phyloP scores from a whole-genome alignment of 1,284 basidiomycete genomes.

The Cutaneotrichosporon mucoides region DNA sequence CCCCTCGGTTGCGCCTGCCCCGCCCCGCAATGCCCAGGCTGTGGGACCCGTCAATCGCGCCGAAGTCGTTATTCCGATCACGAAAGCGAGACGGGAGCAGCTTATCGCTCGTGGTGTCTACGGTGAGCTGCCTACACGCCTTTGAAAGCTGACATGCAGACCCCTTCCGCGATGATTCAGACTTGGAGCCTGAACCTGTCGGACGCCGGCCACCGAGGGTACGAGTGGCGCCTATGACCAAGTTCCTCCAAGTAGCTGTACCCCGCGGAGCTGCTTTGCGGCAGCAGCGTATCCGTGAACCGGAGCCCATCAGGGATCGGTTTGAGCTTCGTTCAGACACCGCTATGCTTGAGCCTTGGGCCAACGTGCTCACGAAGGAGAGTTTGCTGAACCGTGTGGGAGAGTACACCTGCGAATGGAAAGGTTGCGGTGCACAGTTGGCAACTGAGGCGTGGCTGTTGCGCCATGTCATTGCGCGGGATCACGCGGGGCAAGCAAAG shows the following conservation, averaged over 20 bases:
- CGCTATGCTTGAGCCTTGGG: slow-evolving; percentile 26
- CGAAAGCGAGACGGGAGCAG: slow-evolving; percentile 5
- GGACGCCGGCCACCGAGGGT: not conserved
- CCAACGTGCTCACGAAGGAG: slow-evolving; percentile 22
- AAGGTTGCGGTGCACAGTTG: slow-evolving; percentile 35
- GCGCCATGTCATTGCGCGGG: slow-evolving; percentile 23
- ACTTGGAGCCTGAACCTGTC: not conserved
- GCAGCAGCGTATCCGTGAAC: slow-evolving; percentile 17
- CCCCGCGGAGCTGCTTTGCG: not conserved
- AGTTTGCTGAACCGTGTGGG: slow-evolving; percentile 25
- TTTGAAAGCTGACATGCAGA: slow-evolving; percentile 4
- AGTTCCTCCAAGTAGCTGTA: not conserved
- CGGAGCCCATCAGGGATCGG: slow-evolving; percentile 27
- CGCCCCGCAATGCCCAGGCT: not conserved
- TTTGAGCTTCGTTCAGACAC: slow-evolving; percentile 29
- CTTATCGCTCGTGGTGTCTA: slow-evolving; percentile 13
- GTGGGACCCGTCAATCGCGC: slow-evolving; percentile 1
- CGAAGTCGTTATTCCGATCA: slow-evolving; percentile 3
- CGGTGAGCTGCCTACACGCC: not conserved
- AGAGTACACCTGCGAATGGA: slow-evolving; percentile 32
- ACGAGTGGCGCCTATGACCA: not conserved
- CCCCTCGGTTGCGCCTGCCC: not conserved
- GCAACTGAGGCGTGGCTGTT: slow-evolving; percentile 27
- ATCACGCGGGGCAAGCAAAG: slow-evolving; percentile 25
- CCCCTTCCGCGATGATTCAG: slow-evolving; percentile 10